Conservation (phyloP, 2,329 filamentous ascomycete species). For the Colletotrichum sojae region DNA sequence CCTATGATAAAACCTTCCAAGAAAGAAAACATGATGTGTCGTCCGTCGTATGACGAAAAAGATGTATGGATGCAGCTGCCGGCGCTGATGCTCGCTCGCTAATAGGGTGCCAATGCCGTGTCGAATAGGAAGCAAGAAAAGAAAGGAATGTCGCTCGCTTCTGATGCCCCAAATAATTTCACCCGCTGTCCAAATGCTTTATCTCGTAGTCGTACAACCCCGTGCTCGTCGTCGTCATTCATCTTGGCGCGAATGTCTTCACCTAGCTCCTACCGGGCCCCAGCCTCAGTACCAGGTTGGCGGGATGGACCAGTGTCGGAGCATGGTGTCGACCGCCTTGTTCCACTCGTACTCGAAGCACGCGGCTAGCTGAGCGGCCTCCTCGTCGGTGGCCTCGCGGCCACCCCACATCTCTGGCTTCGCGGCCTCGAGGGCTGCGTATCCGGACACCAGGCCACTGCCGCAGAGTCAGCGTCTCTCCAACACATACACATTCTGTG, state of each 20-base stretch:
- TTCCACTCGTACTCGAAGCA: constrained; percentile 79
- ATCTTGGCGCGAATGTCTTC: constrained; percentile 45
- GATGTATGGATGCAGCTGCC: constrained; percentile 5
- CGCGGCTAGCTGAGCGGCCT: constrained; percentile 70
- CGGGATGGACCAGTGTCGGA: constrained; percentile 76
- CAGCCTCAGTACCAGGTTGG: constrained; percentile 63
- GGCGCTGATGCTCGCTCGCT: constrained; percentile 10
- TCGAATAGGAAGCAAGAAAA: not conserved
- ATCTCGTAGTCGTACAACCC: constrained; percentile 47
- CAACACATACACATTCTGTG: not conserved
- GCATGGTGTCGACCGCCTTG: constrained; percentile 74
- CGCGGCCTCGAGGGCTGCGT: constrained; percentile 72
- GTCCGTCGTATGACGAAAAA: constrained; percentile 23
- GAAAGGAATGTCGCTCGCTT: not conserved
- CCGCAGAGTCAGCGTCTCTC: not conserved
- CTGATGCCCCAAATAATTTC: not conserved
- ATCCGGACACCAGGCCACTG: constrained; percentile 72
- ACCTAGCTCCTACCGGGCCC: constrained; percentile 61
- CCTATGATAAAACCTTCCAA: too few relatives aligned
- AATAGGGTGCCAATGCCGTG: not conserved
- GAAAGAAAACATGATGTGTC: not conserved
- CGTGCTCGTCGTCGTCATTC: constrained; percentile 68
- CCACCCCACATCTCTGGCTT: constrained; percentile 80
- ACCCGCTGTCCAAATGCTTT: not conserved
- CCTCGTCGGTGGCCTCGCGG: constrained; percentile 66